Percentiles rank a stretch among this genome's conserved stretches.
Evolutionary conservation across 2,329 filamentous ascomycete genomes (phyloP).

Genomic region (Claviceps lovelessii): DNA sequence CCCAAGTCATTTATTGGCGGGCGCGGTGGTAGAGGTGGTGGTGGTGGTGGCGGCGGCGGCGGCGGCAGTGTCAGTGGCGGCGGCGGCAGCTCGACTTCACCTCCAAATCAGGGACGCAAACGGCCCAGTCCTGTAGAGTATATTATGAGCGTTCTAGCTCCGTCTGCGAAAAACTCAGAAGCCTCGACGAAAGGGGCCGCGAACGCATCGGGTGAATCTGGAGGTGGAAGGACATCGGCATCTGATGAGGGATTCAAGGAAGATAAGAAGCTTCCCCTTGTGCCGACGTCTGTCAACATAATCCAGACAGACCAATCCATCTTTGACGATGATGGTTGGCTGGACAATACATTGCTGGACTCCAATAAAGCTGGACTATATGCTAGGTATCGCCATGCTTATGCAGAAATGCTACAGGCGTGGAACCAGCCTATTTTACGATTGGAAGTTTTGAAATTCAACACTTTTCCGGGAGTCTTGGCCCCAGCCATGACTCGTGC

Average conservation of each 20-base stretch:
- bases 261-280: constrained; percentile 31
- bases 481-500: constrained; percentile 15
- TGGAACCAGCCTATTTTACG: constrained; percentile 49
- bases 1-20: constrained; percentile 29
- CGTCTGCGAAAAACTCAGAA: constrained; percentile 30
- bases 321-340: constrained; percentile 56
- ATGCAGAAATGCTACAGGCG: constrained; percentile 54
- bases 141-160: constrained; percentile 39
- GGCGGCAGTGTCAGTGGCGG: too few relatives aligned
- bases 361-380: constrained; percentile 33
- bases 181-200: constrained; percentile 29
- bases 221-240: constrained; percentile 34
- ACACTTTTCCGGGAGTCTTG: constrained; percentile 39
- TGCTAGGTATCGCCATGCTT: constrained; percentile 47
- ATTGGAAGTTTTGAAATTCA: constrained; percentile 57
- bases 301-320: constrained; percentile 46
- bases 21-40: constrained; percentile 13
- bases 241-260: constrained; percentile 38
- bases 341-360: constrained; percentile 44
- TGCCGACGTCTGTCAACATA: constrained; percentile 38
- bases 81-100: constrained; percentile 27
- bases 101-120: constrained; percentile 32
- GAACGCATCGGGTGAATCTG: constrained; percentile 30
- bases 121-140: constrained; percentile 48
- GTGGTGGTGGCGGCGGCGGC: constrained; percentile 18